Evolutionary conservation across 2,329 filamentous ascomycete genomes (phyloP), one percentile per base, ranked within the genome.

Genomic region (Clonostachys byssicola): DNA sequence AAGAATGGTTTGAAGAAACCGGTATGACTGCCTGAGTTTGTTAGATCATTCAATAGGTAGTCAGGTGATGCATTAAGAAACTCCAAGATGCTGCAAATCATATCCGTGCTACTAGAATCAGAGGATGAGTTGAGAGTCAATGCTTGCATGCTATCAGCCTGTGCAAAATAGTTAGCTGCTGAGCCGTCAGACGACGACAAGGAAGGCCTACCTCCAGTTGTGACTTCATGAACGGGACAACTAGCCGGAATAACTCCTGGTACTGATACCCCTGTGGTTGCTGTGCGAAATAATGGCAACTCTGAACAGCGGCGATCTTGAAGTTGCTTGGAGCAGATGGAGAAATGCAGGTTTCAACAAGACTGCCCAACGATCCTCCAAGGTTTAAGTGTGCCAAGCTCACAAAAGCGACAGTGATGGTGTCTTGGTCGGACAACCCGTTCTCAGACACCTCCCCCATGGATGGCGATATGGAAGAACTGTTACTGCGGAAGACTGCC

Each of bases 331-430:
- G 81, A 2, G 83, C 70, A 46, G 70, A 73, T n/a, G 75, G 63
- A 35, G 76, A 70, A 42, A 86, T 72, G 52, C 83, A 86, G 9
- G 69, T 66, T 42, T 78, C 73, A 5, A 77, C 70, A 13, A 88
- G 70, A 18, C 72, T 74, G 40, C 80, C 78, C 43, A 83, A 71
- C 49, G 75, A 78, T 46, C 72, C 70, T 43, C 84, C 79, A 47
- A 82, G 75, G 56, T 80, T 81, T 35, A 88, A 67, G 54, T 86
- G 77, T 12, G 78, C 72, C 39, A 87, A 66, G 59, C 80, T 83
- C 47, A 87, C 81, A 58, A 87, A 85, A 5, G 83, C 77, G 36
- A 81, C 81, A 14, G 83, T 85, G 65, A 85, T 81, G 56, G 86
- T 72, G 49, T 84, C 77, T 59, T 81, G 78, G 48, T 85, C 82